Evolutionary conservation across 805 yeast species (phyloP).

Genomic region (Barnettozyma botsteinii): DNA sequence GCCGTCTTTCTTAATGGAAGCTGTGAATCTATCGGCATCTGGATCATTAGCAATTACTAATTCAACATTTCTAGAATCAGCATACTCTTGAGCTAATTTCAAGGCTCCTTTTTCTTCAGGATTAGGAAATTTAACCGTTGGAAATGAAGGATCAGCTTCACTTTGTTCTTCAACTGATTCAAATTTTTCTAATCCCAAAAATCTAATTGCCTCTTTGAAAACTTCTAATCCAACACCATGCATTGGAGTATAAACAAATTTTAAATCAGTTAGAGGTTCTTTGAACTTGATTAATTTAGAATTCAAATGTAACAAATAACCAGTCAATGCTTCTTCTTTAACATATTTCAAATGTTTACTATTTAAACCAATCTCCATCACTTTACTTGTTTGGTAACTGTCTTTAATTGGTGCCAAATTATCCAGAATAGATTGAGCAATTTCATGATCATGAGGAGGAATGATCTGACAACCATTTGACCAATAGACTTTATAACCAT

Average conservation of each 20-base stretch:
- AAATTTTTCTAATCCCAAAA: conserved; percentile 32
- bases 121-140: conserved; percentile 86
- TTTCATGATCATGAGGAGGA: conserved; percentile 79
- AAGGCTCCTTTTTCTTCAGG: conserved; percentile 96
- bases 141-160: conserved; percentile 76
- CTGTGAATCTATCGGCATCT: conserved; percentile 92
- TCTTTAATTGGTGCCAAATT: conserved; percentile 57
- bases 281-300: conserved; percentile 29
- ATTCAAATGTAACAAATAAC: conserved; percentile 35
- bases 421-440: conserved; percentile 55
- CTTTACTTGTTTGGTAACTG: conserved; percentile 42
- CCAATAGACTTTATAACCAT: conserved; percentile 94
- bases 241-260: conserved; percentile 85
- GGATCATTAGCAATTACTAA: conserved; percentile 90
- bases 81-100: conserved; percentile 58
- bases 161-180: conserved; percentile 57
- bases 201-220: conserved; percentile 37
- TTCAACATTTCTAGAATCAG: conserved; percentile 40
- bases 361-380: conserved; percentile 28
- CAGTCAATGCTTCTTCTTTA: conserved; percentile 36
- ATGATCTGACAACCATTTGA: conserved; percentile 92
- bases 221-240: conserved; percentile 87
- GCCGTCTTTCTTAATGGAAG: conserved; percentile 50
- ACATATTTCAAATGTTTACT: conserved; percentile 31
- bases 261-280: conserved; percentile 26